Evolutionary conservation across 129 eudicot genomes (phyloP).

Genomic region (Tagetes erecta): DNA sequence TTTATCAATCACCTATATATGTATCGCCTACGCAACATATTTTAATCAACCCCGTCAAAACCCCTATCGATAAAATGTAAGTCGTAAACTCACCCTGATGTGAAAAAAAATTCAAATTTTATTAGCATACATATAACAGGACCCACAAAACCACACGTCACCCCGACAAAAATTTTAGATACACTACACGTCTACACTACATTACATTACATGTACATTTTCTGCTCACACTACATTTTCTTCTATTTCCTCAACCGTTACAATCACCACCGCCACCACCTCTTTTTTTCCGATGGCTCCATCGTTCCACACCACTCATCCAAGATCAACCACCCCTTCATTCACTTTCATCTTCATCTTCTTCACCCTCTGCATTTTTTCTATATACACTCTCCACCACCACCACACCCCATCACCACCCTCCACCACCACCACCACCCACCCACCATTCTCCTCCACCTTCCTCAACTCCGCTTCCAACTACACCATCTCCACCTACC

Average conservation of each 20-base stretch:
- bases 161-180: constrained; percentile 27
- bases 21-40: too few species aligned
- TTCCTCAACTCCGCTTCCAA: constrained; percentile 60
- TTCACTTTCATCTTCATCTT: constrained; percentile 50
- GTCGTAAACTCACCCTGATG: too few species aligned
- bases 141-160: constrained; percentile 31
- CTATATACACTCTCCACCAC: constrained; percentile 35
- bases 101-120: too few species aligned
- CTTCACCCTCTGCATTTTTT: constrained; percentile 37
- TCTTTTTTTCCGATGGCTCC: constrained; percentile 19
- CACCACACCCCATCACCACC: constrained; percentile 28
- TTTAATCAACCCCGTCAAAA: too few species aligned
- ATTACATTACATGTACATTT: neutral
- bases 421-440: constrained; percentile 7
- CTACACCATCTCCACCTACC: constrained; percentile 69
- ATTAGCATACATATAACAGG: neutral
- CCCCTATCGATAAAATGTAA: too few species aligned
- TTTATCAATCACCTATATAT: too few species aligned
- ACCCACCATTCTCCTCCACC: constrained; percentile 25
- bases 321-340: constrained; percentile 35
- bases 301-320: constrained; percentile 5
- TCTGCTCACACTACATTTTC: neutral
- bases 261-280: constrained; percentile 16
- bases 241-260: constrained; percentile 14
- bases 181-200: neutral